phyloP scores from a whole-genome alignment of 2,329 filamentous ascomycete species.

The Trichoderma atroviride region DNA sequence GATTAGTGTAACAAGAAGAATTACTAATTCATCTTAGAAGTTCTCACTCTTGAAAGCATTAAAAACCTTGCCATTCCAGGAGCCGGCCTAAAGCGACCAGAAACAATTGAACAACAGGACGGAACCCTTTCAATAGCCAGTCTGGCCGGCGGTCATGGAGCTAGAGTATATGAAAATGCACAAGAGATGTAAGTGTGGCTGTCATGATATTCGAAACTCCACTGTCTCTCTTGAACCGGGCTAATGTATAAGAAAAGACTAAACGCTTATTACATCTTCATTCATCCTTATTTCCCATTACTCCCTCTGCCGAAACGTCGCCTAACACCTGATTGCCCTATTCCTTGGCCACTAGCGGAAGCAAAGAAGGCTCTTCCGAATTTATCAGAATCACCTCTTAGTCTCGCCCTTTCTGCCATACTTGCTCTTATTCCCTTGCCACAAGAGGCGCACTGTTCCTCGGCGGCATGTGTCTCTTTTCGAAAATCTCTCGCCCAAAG shows the following conservation, averaged over 20 bases:
- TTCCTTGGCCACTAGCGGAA: not conserved
- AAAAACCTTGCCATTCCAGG: not conserved
- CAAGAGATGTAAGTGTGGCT: not conserved
- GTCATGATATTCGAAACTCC: not conserved
- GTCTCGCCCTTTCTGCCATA: constrained; percentile 8
- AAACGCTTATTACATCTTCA: constrained; percentile 14
- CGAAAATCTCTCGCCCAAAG: constrained; percentile 5
- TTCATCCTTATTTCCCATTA: constrained; percentile 8
- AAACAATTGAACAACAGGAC: not conserved
- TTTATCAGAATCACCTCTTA: not conserved
- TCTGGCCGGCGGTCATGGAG: not conserved
- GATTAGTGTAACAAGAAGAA: too few relatives aligned
- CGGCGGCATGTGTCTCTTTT: not conserved
- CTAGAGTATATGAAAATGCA: not conserved
- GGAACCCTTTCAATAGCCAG: not conserved
- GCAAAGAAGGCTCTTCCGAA: not conserved
- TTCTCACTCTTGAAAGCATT: not conserved
- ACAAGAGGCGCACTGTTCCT: not conserved
- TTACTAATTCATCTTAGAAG: not conserved
- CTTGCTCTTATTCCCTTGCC: constrained; percentile 2
- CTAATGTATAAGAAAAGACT: not conserved
- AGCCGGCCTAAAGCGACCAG: not conserved
- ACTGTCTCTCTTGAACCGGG: not conserved
- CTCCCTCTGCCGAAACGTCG: not conserved
- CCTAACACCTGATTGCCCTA: not conserved